These are phyloP conservation scores for Ceratobasidium sp. DNA, from an alignment of 1,284 basidiomycete species.

Conservation along the genomic window DNA sequence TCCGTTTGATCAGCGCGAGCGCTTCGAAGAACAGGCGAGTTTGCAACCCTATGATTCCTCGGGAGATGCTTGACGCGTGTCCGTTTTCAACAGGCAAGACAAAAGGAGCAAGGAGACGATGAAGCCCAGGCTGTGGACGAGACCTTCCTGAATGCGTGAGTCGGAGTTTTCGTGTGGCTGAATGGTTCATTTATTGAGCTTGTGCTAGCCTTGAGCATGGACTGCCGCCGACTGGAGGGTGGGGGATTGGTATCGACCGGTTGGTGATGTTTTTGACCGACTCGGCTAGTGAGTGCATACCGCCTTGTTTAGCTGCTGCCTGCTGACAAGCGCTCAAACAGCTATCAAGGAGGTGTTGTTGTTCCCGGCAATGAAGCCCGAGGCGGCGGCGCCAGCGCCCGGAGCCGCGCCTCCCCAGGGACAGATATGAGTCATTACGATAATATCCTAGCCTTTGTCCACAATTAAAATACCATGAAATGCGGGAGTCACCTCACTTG, in stretches of 20 bases:
- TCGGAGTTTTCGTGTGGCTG: constrained; percentile 49
- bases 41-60: constrained; percentile 16
- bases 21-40: constrained; percentile 92
- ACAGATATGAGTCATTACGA: constrained; percentile 12
- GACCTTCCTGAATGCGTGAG: constrained; percentile 91
- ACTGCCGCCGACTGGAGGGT: constrained; percentile 96
- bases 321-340: constrained; percentile 58
- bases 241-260: constrained; percentile 95
- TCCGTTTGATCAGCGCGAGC: constrained; percentile 94
- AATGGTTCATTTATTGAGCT: neutral
- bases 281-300: constrained; percentile 76
- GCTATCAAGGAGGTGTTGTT: constrained; percentile 92
- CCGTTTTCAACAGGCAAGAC: constrained; percentile 67
- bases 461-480: no score
- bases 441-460: neutral
- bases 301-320: neutral
- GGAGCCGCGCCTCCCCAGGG: constrained; percentile 19
- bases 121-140: constrained; percentile 98
- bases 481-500: constrained; percentile 2
- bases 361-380: constrained; percentile 92
- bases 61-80: constrained; percentile 22
- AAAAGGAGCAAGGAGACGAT: constrained; percentile 98
- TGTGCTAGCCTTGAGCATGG: constrained; percentile 89
- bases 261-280: constrained; percentile 97
- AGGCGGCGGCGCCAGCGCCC: constrained; percentile 46